phyloP scores from a whole-genome alignment of 202 grass and related monocot genomes.

The Digitaria exilis region DNA sequence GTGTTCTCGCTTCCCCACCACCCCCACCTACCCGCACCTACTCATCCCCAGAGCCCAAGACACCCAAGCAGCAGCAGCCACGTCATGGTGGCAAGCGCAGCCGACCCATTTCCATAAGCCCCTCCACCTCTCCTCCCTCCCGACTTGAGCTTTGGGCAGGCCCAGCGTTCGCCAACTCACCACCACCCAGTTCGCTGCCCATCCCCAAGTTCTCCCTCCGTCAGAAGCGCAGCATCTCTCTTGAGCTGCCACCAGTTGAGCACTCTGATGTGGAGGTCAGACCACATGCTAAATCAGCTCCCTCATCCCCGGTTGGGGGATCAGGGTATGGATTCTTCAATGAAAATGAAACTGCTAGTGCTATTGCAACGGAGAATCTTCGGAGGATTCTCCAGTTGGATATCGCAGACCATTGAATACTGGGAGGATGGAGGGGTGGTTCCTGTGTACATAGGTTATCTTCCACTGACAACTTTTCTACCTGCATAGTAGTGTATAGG shows the following conservation, averaged over 20 bases:
- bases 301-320: constrained; percentile 65
- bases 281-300: constrained; percentile 63
- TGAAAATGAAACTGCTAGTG: constrained; percentile 40
- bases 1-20: constrained; percentile 42
- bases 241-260: constrained; percentile 56
- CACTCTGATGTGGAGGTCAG: constrained; percentile 33
- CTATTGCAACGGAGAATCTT: constrained; percentile 74
- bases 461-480: constrained; percentile 19
- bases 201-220: constrained; percentile 82
- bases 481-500: constrained; percentile 45
- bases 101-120: constrained; percentile 56
- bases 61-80: constrained; percentile 34
- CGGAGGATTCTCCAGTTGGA: constrained; percentile 82
- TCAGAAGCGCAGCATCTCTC: constrained; percentile 69
- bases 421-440: constrained; percentile 31
- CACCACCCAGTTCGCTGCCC: constrained; percentile 68
- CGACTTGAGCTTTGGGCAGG: constrained; percentile 65
- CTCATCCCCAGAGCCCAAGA: constrained; percentile 40
- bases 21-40: constrained; percentile 13
- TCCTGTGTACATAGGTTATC: constrained; percentile 42
- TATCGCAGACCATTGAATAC: constrained; percentile 42
- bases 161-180: constrained; percentile 78
- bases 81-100: constrained; percentile 47
- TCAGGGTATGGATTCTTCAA: constrained; percentile 41
- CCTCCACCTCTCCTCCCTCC: constrained; percentile 44